Conservation (phyloP, 768 basidiomycete genomes). For the Cystofilobasidium capitatum region DNA sequence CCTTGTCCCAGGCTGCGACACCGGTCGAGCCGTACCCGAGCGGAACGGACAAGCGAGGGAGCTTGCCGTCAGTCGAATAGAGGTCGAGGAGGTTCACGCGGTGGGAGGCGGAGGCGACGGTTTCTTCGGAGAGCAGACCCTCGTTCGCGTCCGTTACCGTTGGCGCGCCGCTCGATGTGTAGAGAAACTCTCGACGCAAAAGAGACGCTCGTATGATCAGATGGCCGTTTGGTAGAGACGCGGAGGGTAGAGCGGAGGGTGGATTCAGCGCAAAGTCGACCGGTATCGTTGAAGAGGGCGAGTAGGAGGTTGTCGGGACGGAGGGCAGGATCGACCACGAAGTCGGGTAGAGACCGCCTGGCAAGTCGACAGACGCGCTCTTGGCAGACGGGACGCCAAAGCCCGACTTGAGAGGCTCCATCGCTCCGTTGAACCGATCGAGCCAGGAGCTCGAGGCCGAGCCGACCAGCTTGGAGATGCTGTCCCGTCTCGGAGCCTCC, state of each 20-base stretch:
- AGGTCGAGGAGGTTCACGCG: conserved; percentile 16
- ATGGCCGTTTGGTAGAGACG: conserved; percentile 2
- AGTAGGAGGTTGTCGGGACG: conserved; percentile 23
- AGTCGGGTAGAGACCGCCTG: neutral
- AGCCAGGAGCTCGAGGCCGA: neutral
- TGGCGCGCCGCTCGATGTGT: conserved; percentile 9
- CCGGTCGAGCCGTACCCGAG: conserved; percentile 7
- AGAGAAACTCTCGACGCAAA: conserved; percentile 20
- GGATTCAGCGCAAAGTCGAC: conserved; percentile 17
- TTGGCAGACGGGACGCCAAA: neutral
- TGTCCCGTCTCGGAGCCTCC: neutral
- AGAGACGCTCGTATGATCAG: conserved; percentile 17
- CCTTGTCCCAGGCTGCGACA: conserved; percentile 7
- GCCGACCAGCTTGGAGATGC: neutral
- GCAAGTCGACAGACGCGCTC: neutral
- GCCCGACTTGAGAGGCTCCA: conserved; percentile 14
- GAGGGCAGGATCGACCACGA: conserved; percentile 19
- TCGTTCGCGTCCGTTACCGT: conserved; percentile 5
- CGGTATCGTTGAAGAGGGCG: conserved; percentile 26
- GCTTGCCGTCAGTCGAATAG: neutral
- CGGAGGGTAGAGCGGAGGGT: neutral
- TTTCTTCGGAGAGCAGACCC: conserved; percentile 20
- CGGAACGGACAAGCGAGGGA: conserved; percentile 16
- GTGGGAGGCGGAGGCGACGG: conserved; percentile 12
- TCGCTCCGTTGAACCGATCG: neutral